Evolutionary conservation across 2,329 filamentous ascomycete genomes (phyloP), one percentile per base, ranked within the genome.

Genomic region (Amauroascus niger): DNA sequence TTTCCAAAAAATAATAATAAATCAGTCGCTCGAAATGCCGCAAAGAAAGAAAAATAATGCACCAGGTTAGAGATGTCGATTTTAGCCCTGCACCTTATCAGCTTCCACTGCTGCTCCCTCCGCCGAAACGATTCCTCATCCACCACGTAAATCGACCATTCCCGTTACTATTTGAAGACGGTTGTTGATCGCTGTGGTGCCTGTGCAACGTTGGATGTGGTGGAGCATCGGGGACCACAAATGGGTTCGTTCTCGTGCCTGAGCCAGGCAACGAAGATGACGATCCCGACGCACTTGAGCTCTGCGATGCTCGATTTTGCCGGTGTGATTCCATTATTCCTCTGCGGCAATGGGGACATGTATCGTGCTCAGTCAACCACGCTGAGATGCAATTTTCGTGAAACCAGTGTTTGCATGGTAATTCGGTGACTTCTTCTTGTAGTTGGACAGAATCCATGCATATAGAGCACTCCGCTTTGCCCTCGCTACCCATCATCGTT

Each of bases 391-490:
- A 97, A 24, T 80, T 75, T 55, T 84, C 83, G 64, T 96, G 91
- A 67, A 95, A 97, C 88, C 88, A 95, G 65, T 98, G 93, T 55
- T 82, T 85, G 71, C 93, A 98, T 0, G 89, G 89, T 49, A 98
- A 71, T 44, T 84, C 78, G 0, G 86, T 80, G 4, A 91, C 87
- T 65, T 87, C 82, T 28, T 87, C 82, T 9, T 82, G 86, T 33
- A 86, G 65, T 24, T 80, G 77, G 57, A 94, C 84, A 26, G 87
- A 80, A 53, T 96, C 89, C 74, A 97, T 95, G 70, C 93, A 98
- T 55, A 98, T 95, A 33, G 87, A 90, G 68, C 93, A 98, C 64
- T 96, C 90, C 1, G 79, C 80, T 49, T 74, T 78, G 40, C 82
- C 84, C 55, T 85, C 87, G 4, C 73, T 70, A 6, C 78, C 79